Evolutionary conservation across 768 basidiomycete species (phyloP).

Genomic region (Termitomyces sp.): DNA sequence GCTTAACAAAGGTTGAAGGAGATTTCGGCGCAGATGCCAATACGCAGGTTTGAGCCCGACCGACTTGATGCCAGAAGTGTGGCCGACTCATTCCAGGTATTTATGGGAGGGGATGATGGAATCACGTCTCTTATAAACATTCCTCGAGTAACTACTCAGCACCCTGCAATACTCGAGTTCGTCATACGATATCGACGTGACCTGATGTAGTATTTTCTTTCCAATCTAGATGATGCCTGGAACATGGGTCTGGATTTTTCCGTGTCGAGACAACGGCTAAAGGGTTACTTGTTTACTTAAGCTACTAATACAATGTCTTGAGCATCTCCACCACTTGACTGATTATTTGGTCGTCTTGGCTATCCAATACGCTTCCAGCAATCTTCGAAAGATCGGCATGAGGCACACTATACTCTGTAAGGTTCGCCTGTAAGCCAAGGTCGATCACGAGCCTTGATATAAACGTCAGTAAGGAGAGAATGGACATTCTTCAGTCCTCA

Average conservation of each 20-base stretch:
- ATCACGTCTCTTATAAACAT: constrained; percentile 7
- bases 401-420: constrained; percentile 63
- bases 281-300: not conserved
- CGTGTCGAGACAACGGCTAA: not conserved
- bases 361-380: constrained; percentile 43
- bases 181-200: not conserved
- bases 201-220: not conserved
- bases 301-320: constrained; percentile 34
- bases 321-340: constrained; percentile 44
- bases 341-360: constrained; percentile 30
- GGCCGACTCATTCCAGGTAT: constrained; percentile 15
- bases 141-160: not conserved
- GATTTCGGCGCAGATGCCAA: constrained; percentile 2
- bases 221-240: constrained; percentile 5
- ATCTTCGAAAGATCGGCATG: constrained; percentile 46
- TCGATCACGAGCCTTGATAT: constrained; percentile 48
- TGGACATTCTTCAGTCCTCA: constrained; percentile 24
- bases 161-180: not conserved
- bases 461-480: not conserved
- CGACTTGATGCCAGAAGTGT: constrained; percentile 15
- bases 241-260: constrained; percentile 7
- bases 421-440: constrained; percentile 53
- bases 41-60: constrained; percentile 6
- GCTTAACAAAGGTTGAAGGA: constrained; percentile 1
- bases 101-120: constrained; percentile 6